Evolutionary conservation across 2,329 filamentous ascomycete genomes (phyloP).

Genomic region (Aspergillus tamarii): DNA sequence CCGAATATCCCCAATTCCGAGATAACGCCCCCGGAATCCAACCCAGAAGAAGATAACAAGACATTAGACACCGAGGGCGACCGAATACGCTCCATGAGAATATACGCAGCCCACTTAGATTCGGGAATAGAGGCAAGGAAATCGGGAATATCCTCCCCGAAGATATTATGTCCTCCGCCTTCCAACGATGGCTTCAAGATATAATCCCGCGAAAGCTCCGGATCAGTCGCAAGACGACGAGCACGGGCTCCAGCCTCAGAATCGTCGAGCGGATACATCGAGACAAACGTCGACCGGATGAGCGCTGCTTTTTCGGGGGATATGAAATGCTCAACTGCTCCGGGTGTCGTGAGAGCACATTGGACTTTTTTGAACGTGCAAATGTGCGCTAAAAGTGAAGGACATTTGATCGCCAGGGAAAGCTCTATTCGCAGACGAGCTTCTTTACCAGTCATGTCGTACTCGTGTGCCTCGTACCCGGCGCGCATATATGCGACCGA

Average conservation of each 20-base stretch:
- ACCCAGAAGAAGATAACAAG: constrained; percentile 35
- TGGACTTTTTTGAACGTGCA: constrained; percentile 51
- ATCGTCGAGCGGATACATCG: constrained; percentile 41
- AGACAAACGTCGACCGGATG: constrained; percentile 42
- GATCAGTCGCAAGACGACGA: constrained; percentile 28
- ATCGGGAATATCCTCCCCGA: constrained; percentile 40
- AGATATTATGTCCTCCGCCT: constrained; percentile 50
- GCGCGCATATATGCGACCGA: constrained; percentile 50
- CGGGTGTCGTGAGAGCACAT: constrained; percentile 40
- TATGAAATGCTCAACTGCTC: constrained; percentile 40
- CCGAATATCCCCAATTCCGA: constrained; percentile 51
- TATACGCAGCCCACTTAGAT: constrained; percentile 37
- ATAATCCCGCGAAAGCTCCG: constrained; percentile 28
- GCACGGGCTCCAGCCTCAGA: constrained; percentile 32
- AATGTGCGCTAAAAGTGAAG: constrained; percentile 46
- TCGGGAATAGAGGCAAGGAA: constrained; percentile 34
- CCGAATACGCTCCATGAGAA: constrained; percentile 47
- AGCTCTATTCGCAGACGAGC: constrained; percentile 41
- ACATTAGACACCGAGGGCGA: constrained; percentile 36
- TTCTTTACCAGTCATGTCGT: constrained; percentile 34
- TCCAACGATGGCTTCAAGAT: constrained; percentile 51
- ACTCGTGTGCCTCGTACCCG: constrained; percentile 47
- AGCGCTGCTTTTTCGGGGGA: constrained; percentile 26
- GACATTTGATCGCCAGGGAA: constrained; percentile 50
- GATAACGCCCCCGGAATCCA: constrained; percentile 42